phyloP scores from a whole-genome alignment of 192 early-diverging fungal genomes.

The Gamsiella multidivaricata region DNA sequence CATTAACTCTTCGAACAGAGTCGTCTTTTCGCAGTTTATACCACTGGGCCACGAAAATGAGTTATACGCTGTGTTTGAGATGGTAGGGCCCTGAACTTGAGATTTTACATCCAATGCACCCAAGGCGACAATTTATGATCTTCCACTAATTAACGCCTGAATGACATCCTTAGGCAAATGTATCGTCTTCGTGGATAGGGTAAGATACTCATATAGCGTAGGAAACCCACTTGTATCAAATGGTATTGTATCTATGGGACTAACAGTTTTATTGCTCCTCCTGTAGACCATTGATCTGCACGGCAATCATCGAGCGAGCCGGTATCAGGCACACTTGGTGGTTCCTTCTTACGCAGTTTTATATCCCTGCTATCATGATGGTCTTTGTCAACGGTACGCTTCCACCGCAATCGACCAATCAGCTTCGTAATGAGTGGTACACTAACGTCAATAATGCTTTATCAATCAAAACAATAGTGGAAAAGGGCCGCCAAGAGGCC shows the following conservation, averaged over 20 bases:
- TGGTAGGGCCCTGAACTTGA: constrained; percentile 21
- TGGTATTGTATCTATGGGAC: background rate
- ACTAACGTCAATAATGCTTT: background rate
- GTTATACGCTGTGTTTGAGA: constrained; percentile 76
- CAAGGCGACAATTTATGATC: background rate
- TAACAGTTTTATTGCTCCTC: background rate
- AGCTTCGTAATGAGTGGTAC: background rate
- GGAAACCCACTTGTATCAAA: background rate
- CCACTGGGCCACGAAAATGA: constrained; percentile 75
- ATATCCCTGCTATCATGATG: constrained; percentile 30
- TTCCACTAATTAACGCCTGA: background rate
- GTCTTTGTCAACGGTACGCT: constrained; percentile 32
- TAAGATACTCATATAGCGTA: background rate
- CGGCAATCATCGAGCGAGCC: constrained; percentile 30
- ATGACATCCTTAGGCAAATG: constrained; percentile 14
- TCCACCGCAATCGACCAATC: background rate
- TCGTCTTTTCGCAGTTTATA: constrained; percentile 70
- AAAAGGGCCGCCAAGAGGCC: constrained; percentile 29
- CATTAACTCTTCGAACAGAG: constrained; percentile 65
- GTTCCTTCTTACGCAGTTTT: constrained; percentile 33
- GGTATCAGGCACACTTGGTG: constrained; percentile 38
- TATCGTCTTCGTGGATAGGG: constrained; percentile 42
- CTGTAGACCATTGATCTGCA: constrained; percentile 24
- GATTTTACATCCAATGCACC: background rate
- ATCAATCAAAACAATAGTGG: constrained; percentile 6